Evolutionary conservation across 768 basidiomycete genomes (phyloP).

Genomic region (Sarcomyxa edulis): DNA sequence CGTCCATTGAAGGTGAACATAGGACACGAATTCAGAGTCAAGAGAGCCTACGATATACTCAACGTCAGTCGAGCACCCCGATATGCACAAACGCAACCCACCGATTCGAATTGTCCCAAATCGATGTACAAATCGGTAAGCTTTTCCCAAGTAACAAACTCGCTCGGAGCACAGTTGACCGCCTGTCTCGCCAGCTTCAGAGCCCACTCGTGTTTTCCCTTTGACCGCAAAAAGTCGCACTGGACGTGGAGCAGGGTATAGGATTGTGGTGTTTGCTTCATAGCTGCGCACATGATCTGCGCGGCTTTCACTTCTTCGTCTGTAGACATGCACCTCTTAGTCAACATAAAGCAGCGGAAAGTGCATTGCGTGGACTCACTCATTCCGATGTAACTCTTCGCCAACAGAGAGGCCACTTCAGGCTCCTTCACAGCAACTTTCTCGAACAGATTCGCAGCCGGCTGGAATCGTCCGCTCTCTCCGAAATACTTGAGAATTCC

Average conservation of each 20-base stretch:
- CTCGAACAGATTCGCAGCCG: constrained; percentile 91
- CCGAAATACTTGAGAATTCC: constrained; percentile 97
- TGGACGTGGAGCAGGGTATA: constrained; percentile 94
- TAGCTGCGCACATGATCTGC: constrained; percentile 82
- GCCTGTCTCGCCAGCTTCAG: constrained; percentile 89
- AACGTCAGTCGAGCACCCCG: neutral
- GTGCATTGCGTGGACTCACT: constrained; percentile 59
- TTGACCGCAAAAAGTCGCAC: constrained; percentile 87
- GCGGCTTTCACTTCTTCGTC: constrained; percentile 99
- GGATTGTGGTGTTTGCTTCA: constrained; percentile 83
- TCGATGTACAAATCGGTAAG: constrained; percentile 94
- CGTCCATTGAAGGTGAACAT: constrained; percentile 99
- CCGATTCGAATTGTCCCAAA: constrained; percentile 77
- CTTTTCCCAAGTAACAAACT: constrained; percentile 99
- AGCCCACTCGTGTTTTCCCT: constrained; percentile 84
- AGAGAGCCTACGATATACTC: constrained; percentile 50
- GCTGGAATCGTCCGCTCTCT: constrained; percentile 81
- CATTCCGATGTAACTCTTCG: constrained; percentile 93
- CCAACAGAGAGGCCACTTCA: constrained; percentile 84
- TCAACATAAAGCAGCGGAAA: neutral
- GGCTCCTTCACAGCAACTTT: constrained; percentile 82
- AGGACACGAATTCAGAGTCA: constrained; percentile 97
- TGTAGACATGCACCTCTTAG: constrained; percentile 23
- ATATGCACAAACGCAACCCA: constrained; percentile 18
- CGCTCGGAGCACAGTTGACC: constrained; percentile 96